Evolutionary conservation across 2,329 filamentous ascomycete genomes (phyloP).

Genomic region (Aureobasidium sp.): DNA sequence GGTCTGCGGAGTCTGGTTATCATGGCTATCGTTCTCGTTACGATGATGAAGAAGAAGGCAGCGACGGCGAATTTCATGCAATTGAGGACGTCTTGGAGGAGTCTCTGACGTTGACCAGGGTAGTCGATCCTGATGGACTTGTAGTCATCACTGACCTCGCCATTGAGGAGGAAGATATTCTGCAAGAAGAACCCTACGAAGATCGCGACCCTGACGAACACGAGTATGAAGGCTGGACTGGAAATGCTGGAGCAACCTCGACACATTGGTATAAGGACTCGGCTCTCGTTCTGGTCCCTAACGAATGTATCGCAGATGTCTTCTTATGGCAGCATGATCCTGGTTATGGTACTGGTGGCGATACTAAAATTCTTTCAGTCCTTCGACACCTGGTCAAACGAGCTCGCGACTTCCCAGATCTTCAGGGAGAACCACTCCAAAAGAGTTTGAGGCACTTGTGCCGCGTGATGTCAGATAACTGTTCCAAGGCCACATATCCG

Average conservation of each 20-base stretch:
- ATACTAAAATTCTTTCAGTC: background rate
- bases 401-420: background rate
- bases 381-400: background rate
- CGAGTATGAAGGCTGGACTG: slow-evolving; percentile 21
- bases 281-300: slow-evolving; percentile 13
- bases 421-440: background rate
- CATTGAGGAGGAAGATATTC: slow-evolving; percentile 15
- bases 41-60: slow-evolving; percentile 11
- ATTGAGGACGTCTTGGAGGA: slow-evolving; percentile 14
- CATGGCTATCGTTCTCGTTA: background rate
- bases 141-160: slow-evolving; percentile 10
- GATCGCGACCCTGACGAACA: slow-evolving; percentile 21
- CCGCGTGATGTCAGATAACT: background rate
- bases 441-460: background rate
- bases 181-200: slow-evolving; percentile 17
- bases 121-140: slow-evolving; percentile 15
- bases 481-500: background rate
- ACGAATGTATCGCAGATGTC: background rate
- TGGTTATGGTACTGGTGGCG: background rate
- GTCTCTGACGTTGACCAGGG: slow-evolving; percentile 11
- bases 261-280: slow-evolving; percentile 23
- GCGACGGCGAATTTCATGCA: background rate
- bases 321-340: background rate
- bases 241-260: slow-evolving; percentile 19
- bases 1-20: background rate